These are phyloP conservation scores for Barnettozyma siamensis DNA, from an alignment of 805 yeast genomes.

Conservation along the genomic window DNA sequence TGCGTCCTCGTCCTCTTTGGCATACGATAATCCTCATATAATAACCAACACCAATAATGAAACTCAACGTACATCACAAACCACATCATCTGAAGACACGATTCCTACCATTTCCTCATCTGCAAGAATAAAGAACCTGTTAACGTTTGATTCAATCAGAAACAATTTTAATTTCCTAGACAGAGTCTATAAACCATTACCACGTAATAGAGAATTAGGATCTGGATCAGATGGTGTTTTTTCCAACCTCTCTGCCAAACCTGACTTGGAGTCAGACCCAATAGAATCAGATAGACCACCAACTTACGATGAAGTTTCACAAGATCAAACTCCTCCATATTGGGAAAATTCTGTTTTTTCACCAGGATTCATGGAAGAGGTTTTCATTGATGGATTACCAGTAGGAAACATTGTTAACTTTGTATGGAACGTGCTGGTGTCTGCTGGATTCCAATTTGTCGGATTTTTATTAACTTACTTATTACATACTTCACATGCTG, in stretches of 20 bases:
- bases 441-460: slow-evolving; percentile 88
- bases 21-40: background rate
- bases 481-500: slow-evolving; percentile 94
- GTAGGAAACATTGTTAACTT: slow-evolving; percentile 89
- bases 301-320: slow-evolving; percentile 90
- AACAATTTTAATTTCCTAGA: slow-evolving; percentile 36
- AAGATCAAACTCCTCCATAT: slow-evolving; percentile 92
- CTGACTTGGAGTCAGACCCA: slow-evolving; percentile 38
- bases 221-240: slow-evolving; percentile 83
- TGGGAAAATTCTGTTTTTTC: slow-evolving; percentile 88
- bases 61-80: background rate
- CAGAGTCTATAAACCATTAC: slow-evolving; percentile 25
- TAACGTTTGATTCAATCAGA: slow-evolving; percentile 23
- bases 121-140: background rate
- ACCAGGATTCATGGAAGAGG: slow-evolving; percentile 75
- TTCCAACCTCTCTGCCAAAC: slow-evolving; percentile 86
- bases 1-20: slow-evolving; percentile 4
- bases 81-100: too few relatives aligned
- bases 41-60: background rate
- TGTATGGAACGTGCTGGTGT: slow-evolving; percentile 83
- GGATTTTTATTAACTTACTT: slow-evolving; percentile 89
- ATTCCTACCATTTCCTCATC: background rate
- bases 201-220: slow-evolving; percentile 7
- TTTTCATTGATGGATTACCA: slow-evolving; percentile 91
- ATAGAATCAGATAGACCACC: slow-evolving; percentile 58